Conservation (phyloP, 2,329 filamentous ascomycete genomes). For the Fusarium paranaense region DNA sequence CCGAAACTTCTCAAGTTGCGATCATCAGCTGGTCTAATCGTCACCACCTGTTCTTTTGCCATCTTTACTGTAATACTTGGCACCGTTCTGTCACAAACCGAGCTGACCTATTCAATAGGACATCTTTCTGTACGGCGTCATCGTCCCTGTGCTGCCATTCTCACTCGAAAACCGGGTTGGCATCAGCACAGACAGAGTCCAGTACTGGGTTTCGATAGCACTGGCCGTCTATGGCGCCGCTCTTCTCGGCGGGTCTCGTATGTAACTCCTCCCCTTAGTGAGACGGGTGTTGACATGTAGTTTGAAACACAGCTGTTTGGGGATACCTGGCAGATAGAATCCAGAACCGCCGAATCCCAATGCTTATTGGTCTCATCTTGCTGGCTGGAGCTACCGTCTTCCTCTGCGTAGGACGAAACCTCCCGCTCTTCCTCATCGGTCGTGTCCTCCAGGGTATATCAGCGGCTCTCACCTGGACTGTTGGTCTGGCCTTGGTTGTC, state of each 20-base stretch:
- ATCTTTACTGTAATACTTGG: constrained; percentile 48
- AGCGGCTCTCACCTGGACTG: constrained; percentile 51
- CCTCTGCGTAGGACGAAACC: constrained; percentile 46
- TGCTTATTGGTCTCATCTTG: constrained; percentile 49
- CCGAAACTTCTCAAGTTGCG: constrained; percentile 46
- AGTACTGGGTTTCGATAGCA: constrained; percentile 52
- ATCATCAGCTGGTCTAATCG: constrained; percentile 48
- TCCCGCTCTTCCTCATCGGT: constrained; percentile 49
- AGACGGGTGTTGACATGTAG: not conserved
- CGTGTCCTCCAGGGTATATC: constrained; percentile 50
- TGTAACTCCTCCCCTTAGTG: constrained; percentile 7
- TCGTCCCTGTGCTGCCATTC: constrained; percentile 50
- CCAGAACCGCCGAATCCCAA: constrained; percentile 47
- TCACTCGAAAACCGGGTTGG: constrained; percentile 44
- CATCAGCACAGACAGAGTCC: constrained; percentile 43
- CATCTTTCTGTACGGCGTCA: constrained; percentile 51
- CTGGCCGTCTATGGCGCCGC: constrained; percentile 50
- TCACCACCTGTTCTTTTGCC: constrained; percentile 49
- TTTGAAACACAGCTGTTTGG: constrained; percentile 46
- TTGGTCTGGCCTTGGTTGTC: constrained; percentile 51
- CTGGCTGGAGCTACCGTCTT: constrained; percentile 47
- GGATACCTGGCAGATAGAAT: constrained; percentile 51
- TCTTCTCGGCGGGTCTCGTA: constrained; percentile 48
- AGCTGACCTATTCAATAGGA: constrained; percentile 42
- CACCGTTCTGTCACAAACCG: not conserved